These are phyloP conservation scores for Calocera cornea DNA, from an alignment of 768 basidiomycete genomes.

Conservation along the genomic window DNA sequence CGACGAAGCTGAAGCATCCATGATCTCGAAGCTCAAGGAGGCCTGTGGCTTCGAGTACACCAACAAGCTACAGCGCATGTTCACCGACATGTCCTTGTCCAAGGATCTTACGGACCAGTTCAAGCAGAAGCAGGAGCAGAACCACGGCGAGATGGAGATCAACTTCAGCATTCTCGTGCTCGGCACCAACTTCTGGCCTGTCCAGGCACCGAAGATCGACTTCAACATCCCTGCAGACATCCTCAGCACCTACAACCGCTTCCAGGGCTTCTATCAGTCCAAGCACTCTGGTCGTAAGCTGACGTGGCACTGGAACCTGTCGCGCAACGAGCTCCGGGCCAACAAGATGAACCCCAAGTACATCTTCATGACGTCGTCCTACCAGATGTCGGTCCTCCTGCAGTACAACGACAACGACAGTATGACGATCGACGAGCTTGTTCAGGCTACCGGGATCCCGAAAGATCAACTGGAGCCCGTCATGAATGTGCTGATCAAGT, in stretches of 20 bases:
- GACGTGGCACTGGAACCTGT: conserved; percentile 98
- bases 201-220: conserved; percentile 68
- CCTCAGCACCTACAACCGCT: conserved; percentile 73
- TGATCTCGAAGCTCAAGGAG: conserved; percentile 96
- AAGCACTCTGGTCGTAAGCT: conserved; percentile 91
- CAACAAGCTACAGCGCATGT: conserved; percentile 91
- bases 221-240: conserved; percentile 85
- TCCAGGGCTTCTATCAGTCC: conserved; percentile 82
- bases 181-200: conserved; percentile 92
- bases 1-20: conserved; percentile 90
- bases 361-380: conserved; percentile 87
- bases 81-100: conserved; percentile 94
- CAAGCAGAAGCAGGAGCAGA: conserved; percentile 82
- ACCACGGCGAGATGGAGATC: conserved; percentile 74
- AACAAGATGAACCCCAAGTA: conserved; percentile 91
- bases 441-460: conserved; percentile 61
- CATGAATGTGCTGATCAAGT: conserved; percentile 24
- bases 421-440: conserved; percentile 65
- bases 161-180: conserved; percentile 89
- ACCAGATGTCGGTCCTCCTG: conserved; percentile 86
- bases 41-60: conserved; percentile 96
- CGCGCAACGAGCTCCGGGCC: conserved; percentile 88
- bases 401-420: conserved; percentile 91
- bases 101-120: conserved; percentile 92
- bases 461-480: conserved; percentile 60